Evolutionary conservation across 139 green algal species (phyloP), one percentile per base, ranked within the genome.

Genomic region (Pleodorina starrii): DNA sequence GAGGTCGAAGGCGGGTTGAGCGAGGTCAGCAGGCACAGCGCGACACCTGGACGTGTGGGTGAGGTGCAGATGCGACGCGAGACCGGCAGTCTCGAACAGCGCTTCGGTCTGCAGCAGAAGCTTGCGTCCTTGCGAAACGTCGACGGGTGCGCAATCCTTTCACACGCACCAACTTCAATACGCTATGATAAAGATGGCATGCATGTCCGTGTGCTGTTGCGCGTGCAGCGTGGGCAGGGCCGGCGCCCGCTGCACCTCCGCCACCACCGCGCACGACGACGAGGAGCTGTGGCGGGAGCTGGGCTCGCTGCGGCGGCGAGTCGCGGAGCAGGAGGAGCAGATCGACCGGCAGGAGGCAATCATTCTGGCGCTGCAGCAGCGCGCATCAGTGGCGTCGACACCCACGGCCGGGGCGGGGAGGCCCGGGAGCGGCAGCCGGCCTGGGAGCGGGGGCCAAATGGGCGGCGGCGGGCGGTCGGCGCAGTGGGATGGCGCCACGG

Each of bases 281-380:
- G 87, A 93, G n/a, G 90, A 93, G 59, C 66, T 90, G 51, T 93
- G 90, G 90, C 29, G 40, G 74, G 90, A 93, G 81, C 42, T 93
- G 50, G 69, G 74, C 0, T 12, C 11, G n/a, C 38, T 93, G 82
- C 80, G 90, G 42, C 59, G 72, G 74, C 63, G 75, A 7, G 69
- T 60, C 5, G 43, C 14, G 82, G 86, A 89, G 82, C 90, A 93
- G 75, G 82, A 91, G 23, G 50, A 90, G 75, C 90, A 93, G 68
- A 88, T 93, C 2, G 81, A 87, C 46, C 80, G 86, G 51, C 90
- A 93, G 82, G 81, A 93, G 82, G 85, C 90, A 0, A 93, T 93
- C 82, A 93, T 93, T 12, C 57, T 90, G 38, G 73, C 79, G 46
- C 86, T 93, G 46, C 86, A 93, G 60, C 89, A 90, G 84, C 83